phyloP scores from a whole-genome alignment of 208 protist genomes.

The Crithidia thermophila region DNA sequence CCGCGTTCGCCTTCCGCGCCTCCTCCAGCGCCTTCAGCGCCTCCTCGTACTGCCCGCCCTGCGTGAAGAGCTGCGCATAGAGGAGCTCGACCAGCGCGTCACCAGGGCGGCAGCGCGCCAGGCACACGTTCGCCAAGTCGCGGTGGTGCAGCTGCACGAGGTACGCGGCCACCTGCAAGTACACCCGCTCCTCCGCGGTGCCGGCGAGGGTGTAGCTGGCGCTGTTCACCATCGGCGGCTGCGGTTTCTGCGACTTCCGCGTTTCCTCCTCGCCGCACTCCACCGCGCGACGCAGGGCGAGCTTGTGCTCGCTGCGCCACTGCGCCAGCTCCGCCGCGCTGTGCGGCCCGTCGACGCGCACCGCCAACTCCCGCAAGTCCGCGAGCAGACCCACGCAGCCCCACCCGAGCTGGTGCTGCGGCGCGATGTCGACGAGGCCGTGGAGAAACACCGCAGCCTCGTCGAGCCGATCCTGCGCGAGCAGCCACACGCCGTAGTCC shows the following conservation, averaged over 20 bases:
- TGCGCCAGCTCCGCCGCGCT: slow-evolving; percentile 41
- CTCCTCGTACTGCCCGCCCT: slow-evolving; percentile 73
- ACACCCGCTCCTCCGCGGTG: slow-evolving; percentile 29
- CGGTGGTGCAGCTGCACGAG: slow-evolving; percentile 68
- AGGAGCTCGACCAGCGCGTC: slow-evolving; percentile 52
- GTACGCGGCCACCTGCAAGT: slow-evolving; percentile 51
- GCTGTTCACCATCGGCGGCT: neutral
- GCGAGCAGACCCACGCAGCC: slow-evolving; percentile 69
- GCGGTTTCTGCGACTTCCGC: too few relatives aligned
- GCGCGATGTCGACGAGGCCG: slow-evolving; percentile 60
- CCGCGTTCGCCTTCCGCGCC: neutral
- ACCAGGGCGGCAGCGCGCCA: slow-evolving; percentile 54
- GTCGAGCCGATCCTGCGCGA: slow-evolving; percentile 69
- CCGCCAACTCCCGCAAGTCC: slow-evolving; percentile 49
- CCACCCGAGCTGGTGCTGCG: slow-evolving; percentile 63
- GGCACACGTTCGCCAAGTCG: slow-evolving; percentile 74
- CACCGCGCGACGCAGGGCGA: slow-evolving; percentile 60
- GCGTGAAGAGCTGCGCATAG: slow-evolving; percentile 78
- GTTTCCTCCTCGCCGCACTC: slow-evolving; percentile 9
- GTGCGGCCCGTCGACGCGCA: slow-evolving; percentile 50
- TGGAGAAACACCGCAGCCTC: slow-evolving; percentile 92
- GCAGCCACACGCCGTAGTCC: slow-evolving; percentile 82
- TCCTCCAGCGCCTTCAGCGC: slow-evolving; percentile 51
- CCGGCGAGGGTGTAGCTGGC: neutral
- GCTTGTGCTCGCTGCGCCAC: slow-evolving; percentile 59